Evolutionary conservation across 208 protist genomes (phyloP).

Genomic region (Trichomonas vaginalis): DNA sequence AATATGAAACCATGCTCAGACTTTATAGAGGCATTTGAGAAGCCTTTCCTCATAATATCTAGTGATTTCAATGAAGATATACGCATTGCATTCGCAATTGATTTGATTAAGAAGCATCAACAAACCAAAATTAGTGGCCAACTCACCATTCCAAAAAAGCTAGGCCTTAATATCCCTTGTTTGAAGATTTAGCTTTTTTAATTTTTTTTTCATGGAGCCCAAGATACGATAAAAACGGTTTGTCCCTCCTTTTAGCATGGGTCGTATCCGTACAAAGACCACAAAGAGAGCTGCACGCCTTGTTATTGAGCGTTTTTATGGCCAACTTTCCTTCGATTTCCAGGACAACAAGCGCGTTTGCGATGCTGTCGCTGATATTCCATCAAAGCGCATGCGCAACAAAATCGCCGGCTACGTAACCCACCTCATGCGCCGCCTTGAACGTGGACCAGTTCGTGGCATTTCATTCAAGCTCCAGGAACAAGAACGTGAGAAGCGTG

Average conservation of each 20-base stretch:
- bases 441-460: slow-evolving; percentile 86
- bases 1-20: no score
- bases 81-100: no score
- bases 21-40: no score
- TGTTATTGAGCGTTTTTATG: slow-evolving; percentile 99
- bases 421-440: slow-evolving; percentile 27
- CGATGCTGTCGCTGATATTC: slow-evolving; percentile 87
- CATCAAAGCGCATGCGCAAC: slow-evolving; percentile 97
- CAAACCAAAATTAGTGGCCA: no score
- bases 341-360: slow-evolving; percentile 90
- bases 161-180: no score
- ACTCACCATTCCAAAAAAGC: no score
- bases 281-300: slow-evolving; percentile 94
- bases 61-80: no score
- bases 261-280: slow-evolving; percentile 98
- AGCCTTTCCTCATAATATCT: no score
- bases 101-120: no score
- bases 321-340: slow-evolving; percentile 92
- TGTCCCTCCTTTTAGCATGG: slow-evolving; percentile 40
- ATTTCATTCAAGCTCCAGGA: slow-evolving; percentile 99
- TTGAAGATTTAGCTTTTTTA: no score
- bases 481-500: slow-evolving; percentile 97
- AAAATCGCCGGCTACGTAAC: slow-evolving; percentile 98
- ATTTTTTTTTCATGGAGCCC: no score
- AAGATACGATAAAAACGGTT: not conserved